These are phyloP conservation scores for Thozetella sp. DNA, from an alignment of 495 filamentous ascomycete species.

Conservation along the genomic window DNA sequence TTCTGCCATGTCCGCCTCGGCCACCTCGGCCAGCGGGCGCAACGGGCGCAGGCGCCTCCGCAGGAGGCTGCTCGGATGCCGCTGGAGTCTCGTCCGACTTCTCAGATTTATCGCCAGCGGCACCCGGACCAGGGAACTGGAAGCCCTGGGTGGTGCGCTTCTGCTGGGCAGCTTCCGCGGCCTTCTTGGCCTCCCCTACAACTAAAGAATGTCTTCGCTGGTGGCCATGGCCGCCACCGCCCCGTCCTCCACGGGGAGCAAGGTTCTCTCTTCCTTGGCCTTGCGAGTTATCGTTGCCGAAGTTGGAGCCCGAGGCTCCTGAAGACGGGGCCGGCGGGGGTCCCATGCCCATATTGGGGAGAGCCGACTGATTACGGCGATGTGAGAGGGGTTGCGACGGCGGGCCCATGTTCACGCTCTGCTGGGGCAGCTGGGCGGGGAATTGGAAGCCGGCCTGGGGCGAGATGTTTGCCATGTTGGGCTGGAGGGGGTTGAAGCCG, in stretches of 20 bases:
- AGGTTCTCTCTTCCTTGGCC: slow-evolving; percentile 72
- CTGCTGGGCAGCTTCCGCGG: slow-evolving; percentile 94
- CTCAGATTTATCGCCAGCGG: slow-evolving; percentile 48
- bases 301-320: slow-evolving; percentile 79
- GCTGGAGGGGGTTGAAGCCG: slow-evolving; percentile 68
- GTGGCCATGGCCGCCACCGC: slow-evolving; percentile 69
- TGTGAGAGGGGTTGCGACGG: slow-evolving; percentile 82
- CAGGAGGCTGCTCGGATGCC: slow-evolving; percentile 38
- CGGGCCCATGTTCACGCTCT: slow-evolving; percentile 69
- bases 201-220: slow-evolving; percentile 94
- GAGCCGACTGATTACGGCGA: slow-evolving; percentile 96
- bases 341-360: slow-evolving; percentile 91
- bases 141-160: slow-evolving; percentile 92
- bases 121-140: slow-evolving; percentile 87
- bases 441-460: slow-evolving; percentile 91
- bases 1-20: slow-evolving; percentile 57
- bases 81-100: slow-evolving; percentile 57
- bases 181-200: slow-evolving; percentile 95
- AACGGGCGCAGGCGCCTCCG: slow-evolving; percentile 50
- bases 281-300: slow-evolving; percentile 69
- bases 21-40: slow-evolving; percentile 47
- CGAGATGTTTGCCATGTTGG: slow-evolving; percentile 72
- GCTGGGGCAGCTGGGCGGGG: slow-evolving; percentile 77
- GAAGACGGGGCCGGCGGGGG: slow-evolving; percentile 97
- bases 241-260: slow-evolving; percentile 74